phyloP scores from a whole-genome alignment of 306 rosid genomes.

The Lathyrus aphaca region DNA sequence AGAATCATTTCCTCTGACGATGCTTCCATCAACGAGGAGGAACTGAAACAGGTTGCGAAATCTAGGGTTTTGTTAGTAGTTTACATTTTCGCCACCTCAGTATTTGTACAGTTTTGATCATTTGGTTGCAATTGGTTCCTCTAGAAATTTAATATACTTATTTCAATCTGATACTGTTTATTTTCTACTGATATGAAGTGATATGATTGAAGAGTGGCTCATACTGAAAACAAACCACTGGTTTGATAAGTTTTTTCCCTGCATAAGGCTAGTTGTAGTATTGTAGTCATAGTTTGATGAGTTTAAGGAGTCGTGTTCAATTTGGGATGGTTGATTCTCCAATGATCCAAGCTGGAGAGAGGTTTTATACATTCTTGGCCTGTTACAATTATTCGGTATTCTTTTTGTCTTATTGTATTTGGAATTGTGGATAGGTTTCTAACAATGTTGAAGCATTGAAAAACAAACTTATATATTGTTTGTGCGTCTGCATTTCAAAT shows the following conservation, averaged over 20 bases:
- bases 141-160: background rate
- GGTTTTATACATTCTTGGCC: background rate
- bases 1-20: slow-evolving; percentile 31
- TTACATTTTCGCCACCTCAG: background rate
- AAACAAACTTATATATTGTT: background rate
- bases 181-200: background rate
- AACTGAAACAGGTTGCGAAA: slow-evolving; percentile 34
- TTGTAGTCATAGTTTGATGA: background rate
- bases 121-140: background rate
- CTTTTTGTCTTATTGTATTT: background rate
- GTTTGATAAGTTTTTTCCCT: slow-evolving; percentile 1
- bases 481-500: background rate
- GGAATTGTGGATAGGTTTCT: background rate
- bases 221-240: background rate
- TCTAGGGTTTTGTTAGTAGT: slow-evolving; percentile 23
- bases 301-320: background rate
- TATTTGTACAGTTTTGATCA: background rate
- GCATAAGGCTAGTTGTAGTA: background rate
- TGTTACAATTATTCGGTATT: background rate
- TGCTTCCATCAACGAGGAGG: slow-evolving; percentile 39
- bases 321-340: background rate
- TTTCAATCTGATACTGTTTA: background rate
- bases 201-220: background rate
- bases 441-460: slow-evolving; percentile 1
- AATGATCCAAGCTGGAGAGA: background rate